Base-by-base conservation (phyloP, 2,329 filamentous ascomycete genomes). In the Amauroascus verrucosus region DNA sequence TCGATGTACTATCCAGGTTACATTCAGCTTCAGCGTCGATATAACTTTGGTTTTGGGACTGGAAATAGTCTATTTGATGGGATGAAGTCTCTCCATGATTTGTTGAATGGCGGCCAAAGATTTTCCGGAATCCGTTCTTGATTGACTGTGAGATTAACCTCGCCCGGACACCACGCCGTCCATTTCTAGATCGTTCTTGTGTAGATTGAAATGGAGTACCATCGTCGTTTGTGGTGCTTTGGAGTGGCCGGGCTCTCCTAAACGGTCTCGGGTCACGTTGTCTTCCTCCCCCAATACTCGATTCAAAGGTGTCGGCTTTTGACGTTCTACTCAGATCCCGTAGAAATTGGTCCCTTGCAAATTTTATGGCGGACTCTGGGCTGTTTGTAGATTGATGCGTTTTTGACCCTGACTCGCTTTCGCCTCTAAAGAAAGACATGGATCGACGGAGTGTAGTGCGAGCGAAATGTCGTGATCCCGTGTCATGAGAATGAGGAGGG, bases 71-170 rank as follows among this genome's bases (percentile, higher is more conserved):
- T 6, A 62, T 56, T 45, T 60, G 61, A 46, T 64, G 63, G 9
- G 50, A 58, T 20, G 61, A 60, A n/a, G 59, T 24, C 1, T 56
- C 57, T 13, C 56, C 56, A 20, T 62, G 60, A 9, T 48, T 49
- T 4, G 60, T 47, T 30, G 60, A 64, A 9, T 66, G 65, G 24
- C 67, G 57, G 1, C 70, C 65, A 54, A 76, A 67, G 1, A 72
- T 67, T 33, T 65, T 64, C 45, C 65, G 70, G 37, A 76, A 55
- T 4, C 68, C 64, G 37, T 66, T 68, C 54, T 71, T 73, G 32
- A 75, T 65, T 3, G 67, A 70, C 11, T 62, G 60, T 3, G 73
- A 75, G 22, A 75, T 62, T 1, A 63, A 63, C 47, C 71, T 67
- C 14, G 67, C 63, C 55, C 62, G 69, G 5, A 56, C 30, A 26